Base-by-base conservation (phyloP, 2,329 filamentous ascomycete genomes). In the Neopestalotiopsis clavispora region DNA sequence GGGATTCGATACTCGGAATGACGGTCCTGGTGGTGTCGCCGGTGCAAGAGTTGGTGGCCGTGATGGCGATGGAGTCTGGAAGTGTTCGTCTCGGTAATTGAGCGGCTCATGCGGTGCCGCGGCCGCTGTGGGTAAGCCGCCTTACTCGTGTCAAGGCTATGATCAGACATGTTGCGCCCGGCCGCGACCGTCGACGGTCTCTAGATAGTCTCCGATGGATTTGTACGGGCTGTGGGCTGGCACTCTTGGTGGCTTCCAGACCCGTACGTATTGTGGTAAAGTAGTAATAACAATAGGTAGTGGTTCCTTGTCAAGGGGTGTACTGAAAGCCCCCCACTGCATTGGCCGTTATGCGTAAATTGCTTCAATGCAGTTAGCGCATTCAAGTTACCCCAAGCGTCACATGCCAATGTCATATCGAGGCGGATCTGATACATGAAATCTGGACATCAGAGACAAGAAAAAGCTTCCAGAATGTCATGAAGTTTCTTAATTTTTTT, bases 101-200 rank as follows among this genome's bases (percentile, higher is more conserved):
- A 90, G 42, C 86, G 84, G 70, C 83, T 85, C 69, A 89, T 81
- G 72, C 87, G 86, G 73, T 88, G 87, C 69, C 83, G 84, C 30
- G 82, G 77, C 28, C 80, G 79, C 62, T 74, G 75, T 30, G 80
- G 79, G 23, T 80, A 78, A 67, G 77, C 75, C 72, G 75, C 73
- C 68, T 74, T 76, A 56, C 74, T 71, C 68, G 71, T 70, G 38
- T 78, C 75, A 68, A 71, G 73, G 68, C 76, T 79, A 75, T 77
- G 75, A 72, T 77, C 75, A 69, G 79, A 75, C 79, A 81, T 82
- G 14, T n/a, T 66, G 59, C 66, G 30, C 67, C 59, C 13, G 59
- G 12, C 13, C 59, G 28, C 32, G 59, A 40, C 28, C 63, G 67
- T 38, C 42, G 38, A 63, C 57, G 40, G 30, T 62, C 40, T 7